Conservation (phyloP, 1,139 yeast species). For the Debaryomyces psychrophilus region DNA sequence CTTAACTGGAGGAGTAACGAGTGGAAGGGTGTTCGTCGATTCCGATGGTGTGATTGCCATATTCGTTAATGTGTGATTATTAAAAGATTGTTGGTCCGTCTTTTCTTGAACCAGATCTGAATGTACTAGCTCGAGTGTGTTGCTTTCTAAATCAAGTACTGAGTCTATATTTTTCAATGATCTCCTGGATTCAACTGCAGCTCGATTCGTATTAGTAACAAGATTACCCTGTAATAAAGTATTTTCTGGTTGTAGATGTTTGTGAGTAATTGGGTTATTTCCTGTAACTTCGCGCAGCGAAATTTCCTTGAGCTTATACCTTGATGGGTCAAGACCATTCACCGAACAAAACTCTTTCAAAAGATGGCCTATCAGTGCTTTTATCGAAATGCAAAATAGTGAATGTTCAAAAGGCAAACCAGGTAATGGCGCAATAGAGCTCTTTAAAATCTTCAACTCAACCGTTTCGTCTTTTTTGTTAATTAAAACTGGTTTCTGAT, state of each 20-base stretch:
- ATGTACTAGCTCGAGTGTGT: conserved; percentile 28
- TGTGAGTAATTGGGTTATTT: neutral
- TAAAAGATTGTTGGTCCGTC: conserved; percentile 10
- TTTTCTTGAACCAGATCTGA: conserved; percentile 11
- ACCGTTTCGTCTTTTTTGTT: conserved; percentile 11
- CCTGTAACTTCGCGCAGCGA: neutral
- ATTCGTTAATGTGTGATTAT: conserved; percentile 16
- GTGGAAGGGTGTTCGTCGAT: conserved; percentile 24
- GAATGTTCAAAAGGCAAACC: conserved; percentile 12
- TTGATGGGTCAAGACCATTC: conserved; percentile 30
- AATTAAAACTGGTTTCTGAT: neutral
- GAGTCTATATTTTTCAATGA: conserved; percentile 24
- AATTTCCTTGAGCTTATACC: conserved; percentile 26
- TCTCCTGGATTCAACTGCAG: conserved; percentile 11
- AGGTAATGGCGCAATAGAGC: neutral
- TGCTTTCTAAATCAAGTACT: conserved; percentile 25
- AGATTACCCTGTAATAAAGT: conserved; percentile 13
- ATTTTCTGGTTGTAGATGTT: conserved; percentile 9
- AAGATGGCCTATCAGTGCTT: conserved; percentile 34
- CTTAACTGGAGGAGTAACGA: conserved; percentile 32
- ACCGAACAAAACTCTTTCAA: conserved; percentile 37
- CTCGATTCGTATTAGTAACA: conserved; percentile 8
- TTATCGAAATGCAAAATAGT: conserved; percentile 12
- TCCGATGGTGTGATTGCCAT: conserved; percentile 36
- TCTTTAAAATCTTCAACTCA: conserved; percentile 13